A percentile compares a stretch with the other conserved stretches of the same genome.
Evolutionary conservation across 805 yeast genomes (phyloP).

Genomic region (Metschnikowia kofuensis): DNA sequence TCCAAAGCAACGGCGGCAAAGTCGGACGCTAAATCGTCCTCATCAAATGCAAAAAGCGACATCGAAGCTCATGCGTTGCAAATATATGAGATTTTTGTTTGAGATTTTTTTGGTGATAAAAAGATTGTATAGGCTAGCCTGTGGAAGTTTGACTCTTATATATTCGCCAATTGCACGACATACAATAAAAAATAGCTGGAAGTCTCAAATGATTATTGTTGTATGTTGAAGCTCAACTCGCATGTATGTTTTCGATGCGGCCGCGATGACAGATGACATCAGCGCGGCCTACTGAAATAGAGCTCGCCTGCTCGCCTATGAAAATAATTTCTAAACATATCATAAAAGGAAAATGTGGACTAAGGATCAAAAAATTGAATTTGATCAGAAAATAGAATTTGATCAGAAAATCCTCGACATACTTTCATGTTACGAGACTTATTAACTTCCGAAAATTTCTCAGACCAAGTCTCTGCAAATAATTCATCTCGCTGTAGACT

Average conservation of each 20-base stretch:
- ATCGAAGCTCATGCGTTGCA: slow-evolving; percentile 3
- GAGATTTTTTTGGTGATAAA: background rate
- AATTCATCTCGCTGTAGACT: too few species aligned
- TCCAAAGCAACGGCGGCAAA: slow-evolving; percentile 10
- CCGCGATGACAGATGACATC: background rate
- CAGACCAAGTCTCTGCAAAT: too few species aligned
- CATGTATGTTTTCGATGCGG: background rate
- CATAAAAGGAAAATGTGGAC: too few species aligned
- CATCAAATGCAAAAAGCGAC: slow-evolving; percentile 19
- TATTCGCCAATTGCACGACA: background rate
- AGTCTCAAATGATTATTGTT: background rate
- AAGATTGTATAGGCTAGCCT: background rate
- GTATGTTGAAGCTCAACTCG: background rate
- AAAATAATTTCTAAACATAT: too few species aligned
- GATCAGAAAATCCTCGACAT: too few species aligned
- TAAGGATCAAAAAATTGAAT: too few species aligned
- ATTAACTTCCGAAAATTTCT: too few species aligned
- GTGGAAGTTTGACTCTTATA: background rate
- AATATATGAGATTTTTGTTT: background rate
- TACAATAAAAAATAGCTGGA: background rate
- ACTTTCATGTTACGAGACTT: too few species aligned
- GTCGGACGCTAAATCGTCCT: slow-evolving; percentile 16
- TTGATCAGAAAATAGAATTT: too few species aligned
- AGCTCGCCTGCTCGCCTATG: too few species aligned
- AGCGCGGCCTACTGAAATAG: background rate